phyloP scores from a whole-genome alignment of 2,329 filamentous ascomycete genomes.

The Beauveria sp. region DNA sequence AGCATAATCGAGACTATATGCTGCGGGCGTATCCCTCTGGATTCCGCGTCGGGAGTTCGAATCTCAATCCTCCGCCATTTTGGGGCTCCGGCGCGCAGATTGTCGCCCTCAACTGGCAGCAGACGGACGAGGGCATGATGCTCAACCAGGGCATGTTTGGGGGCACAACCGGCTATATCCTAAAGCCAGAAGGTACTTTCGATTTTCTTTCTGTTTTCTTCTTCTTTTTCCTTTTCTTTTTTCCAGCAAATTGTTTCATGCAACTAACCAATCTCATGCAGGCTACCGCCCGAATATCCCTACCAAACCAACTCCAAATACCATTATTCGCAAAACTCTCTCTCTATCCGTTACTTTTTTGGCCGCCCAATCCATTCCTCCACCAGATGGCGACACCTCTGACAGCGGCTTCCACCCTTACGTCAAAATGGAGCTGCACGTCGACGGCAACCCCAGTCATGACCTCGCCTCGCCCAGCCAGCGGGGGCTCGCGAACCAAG shows the following conservation, averaged over 20 bases:
- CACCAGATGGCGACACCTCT: conserved; percentile 47
- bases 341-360: conserved; percentile 66
- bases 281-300: conserved; percentile 23
- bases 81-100: conserved; percentile 88
- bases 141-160: conserved; percentile 89
- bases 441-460: conserved; percentile 51
- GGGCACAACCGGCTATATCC: conserved; percentile 72
- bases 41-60: conserved; percentile 73
- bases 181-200: conserved; percentile 65
- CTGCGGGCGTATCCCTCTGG: conserved; percentile 88
- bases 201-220: not conserved
- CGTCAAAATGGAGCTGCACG: conserved; percentile 75
- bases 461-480: conserved; percentile 17
- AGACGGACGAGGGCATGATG: conserved; percentile 89
- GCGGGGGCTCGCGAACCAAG: conserved; percentile 27
- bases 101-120: conserved; percentile 91
- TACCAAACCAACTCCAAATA: conserved; percentile 17
- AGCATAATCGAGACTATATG: conserved; percentile 73
- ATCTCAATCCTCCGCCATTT: conserved; percentile 75
- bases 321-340: conserved; percentile 43
- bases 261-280: conserved; percentile 14
- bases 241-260: not conserved
- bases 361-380: conserved; percentile 67
- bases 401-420: conserved; percentile 64
- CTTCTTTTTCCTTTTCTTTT: not conserved